These are phyloP conservation scores for Tetrapisispora pingtungensis DNA, from an alignment of 805 yeast species.

Conservation along the genomic window DNA sequence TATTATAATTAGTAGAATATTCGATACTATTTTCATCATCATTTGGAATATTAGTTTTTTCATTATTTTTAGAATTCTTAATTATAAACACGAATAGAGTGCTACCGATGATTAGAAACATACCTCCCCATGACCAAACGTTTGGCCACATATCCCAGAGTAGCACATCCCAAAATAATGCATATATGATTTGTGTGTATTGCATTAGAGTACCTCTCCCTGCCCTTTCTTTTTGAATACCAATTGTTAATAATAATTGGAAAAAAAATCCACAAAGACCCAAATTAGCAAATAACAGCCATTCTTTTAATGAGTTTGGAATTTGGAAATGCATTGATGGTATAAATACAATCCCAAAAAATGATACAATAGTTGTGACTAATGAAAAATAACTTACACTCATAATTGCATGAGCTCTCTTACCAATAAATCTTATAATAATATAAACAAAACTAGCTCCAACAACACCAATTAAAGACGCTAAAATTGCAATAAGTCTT, in stretches of 20 bases:
- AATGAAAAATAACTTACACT: constrained; percentile 69
- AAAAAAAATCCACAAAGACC: constrained; percentile 73
- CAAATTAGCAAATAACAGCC: constrained; percentile 50
- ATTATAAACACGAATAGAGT: constrained; percentile 46
- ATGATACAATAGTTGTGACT: constrained; percentile 44
- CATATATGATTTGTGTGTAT: constrained; percentile 68
- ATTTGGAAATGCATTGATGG: constrained; percentile 50
- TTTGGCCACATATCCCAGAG: constrained; percentile 69
- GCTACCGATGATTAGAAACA: constrained; percentile 49
- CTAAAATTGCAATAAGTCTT: constrained; percentile 47
- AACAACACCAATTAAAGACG: constrained; percentile 54
- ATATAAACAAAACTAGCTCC: constrained; percentile 65
- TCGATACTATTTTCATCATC: neutral
- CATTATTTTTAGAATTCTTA: constrained; percentile 17
- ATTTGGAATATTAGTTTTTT: neutral
- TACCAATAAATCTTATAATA: constrained; percentile 62
- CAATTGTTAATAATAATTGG: constrained; percentile 71
- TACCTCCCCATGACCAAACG: constrained; percentile 56
- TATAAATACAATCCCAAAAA: constrained; percentile 39
- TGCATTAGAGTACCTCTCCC: constrained; percentile 63
- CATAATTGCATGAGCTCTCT: constrained; percentile 64
- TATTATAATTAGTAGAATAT: too few species aligned
- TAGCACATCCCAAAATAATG: constrained; percentile 59
- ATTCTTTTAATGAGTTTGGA: constrained; percentile 56
- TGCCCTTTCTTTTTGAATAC: constrained; percentile 70